These are phyloP conservation scores for Xylaria sp. DNA, from an alignment of 2,329 filamentous ascomycete species.

Conservation along the genomic window DNA sequence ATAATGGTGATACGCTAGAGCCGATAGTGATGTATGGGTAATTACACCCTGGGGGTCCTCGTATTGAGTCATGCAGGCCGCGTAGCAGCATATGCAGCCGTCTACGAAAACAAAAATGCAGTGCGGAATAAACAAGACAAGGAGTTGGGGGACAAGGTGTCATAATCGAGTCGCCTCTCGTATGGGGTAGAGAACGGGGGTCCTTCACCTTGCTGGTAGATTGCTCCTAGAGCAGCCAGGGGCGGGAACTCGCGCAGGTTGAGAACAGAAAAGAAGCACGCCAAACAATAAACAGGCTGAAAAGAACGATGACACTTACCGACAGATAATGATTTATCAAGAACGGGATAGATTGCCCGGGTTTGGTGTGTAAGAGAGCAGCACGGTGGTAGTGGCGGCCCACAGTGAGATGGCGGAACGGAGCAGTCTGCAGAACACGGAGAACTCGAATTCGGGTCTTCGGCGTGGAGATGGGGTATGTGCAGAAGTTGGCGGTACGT, in stretches of 20 bases:
- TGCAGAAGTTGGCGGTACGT: constrained; percentile 21
- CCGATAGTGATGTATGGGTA: constrained; percentile 11
- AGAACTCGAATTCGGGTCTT: constrained; percentile 18
- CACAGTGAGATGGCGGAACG: constrained; percentile 20
- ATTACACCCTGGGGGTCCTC: constrained; percentile 33
- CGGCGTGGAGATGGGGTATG: constrained; percentile 10
- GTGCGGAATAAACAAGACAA: constrained; percentile 27
- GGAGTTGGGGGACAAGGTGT: constrained; percentile 2
- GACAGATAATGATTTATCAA: constrained; percentile 30
- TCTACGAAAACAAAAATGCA: constrained; percentile 21
- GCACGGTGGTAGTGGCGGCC: constrained; percentile 22
- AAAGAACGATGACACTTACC: constrained; percentile 35
- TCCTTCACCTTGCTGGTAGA: constrained; percentile 35
- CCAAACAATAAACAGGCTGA: constrained; percentile 31
- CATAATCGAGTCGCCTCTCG: constrained; percentile 6
- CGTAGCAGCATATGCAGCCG: constrained; percentile 39
- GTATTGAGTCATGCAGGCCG: constrained; percentile 33
- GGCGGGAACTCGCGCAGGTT: constrained; percentile 29
- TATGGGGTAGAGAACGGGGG: not conserved
- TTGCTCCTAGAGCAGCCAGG: constrained; percentile 33
- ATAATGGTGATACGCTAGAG: constrained; percentile 18
- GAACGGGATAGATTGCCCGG: constrained; percentile 26
- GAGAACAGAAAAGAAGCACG: constrained; percentile 16
- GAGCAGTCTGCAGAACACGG: constrained; percentile 26
- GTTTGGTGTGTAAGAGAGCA: constrained; percentile 20